Evolutionary conservation across 306 rosid genomes (phyloP), one percentile per base, ranked within the genome.

Genomic region (Sesbania bispinosa): DNA sequence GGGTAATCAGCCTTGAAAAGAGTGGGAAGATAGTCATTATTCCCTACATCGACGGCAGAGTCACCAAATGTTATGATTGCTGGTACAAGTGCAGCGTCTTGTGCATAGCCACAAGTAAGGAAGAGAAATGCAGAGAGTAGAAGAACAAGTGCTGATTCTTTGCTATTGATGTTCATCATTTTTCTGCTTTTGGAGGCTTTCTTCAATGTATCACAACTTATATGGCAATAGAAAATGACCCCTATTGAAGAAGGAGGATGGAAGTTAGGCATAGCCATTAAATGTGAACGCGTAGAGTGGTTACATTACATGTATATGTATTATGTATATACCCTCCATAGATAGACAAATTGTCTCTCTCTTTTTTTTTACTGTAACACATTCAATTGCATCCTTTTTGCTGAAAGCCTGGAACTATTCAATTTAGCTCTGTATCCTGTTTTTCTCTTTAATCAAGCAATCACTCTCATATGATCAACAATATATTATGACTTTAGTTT

Each of bases 11-110:
- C 97, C 83, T 85, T 95, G 84, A 77, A 95, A 67, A 95, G 18
- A 4, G 97, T 91, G 39, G 80, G 78, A 20, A 89, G 90, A 47
- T 89, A 89, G 87, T 94, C 73, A 79, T 94, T 94, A 60, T 94
- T 94, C 15, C 98, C 98, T 58, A 94, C 96, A 77, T 94, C 98
- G 0, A 86, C 98, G 0, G 82, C 96, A 23, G 98, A 94, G 70
- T 94, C 98, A 33, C 98, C 98, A 68, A 94, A 94, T 10, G 92
- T 85, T 1, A 94, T 77, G 69, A 94, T 79, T 14, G 96, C 97
- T 2, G 98, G 95, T 19, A 94, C 97, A 71, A 94, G 79, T 4
- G 39, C 30, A 27, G 96, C 75, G 15, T 93, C 92, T 73, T 94
- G 98, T 45, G 90, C 90, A 82, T 85, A 33, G 13, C 63, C 83